Evolutionary conservation across 306 rosid genomes (phyloP), one percentile per base, ranked within the genome.

Genomic region (Canavalia ensiformis): DNA sequence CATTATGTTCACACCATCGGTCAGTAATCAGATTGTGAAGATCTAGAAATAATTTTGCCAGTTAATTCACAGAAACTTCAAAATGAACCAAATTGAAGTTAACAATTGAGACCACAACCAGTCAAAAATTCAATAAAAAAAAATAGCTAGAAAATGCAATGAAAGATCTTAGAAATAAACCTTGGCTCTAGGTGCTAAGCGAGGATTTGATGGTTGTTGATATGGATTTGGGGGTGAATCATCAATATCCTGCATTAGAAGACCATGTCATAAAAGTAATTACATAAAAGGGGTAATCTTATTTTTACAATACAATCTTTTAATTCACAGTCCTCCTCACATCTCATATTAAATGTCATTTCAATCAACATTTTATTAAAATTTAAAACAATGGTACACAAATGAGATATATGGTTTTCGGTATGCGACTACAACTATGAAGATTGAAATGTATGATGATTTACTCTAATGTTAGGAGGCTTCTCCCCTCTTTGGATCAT

Each of bases 401-500:
- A 67, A 47, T 39, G 6, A 66, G 63, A 44, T 44, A 42, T 59
- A 73, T 56, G 69, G 51, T 58, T 45, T 77, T 49, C 57, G 62
- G 34, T n/a, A 54, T 58, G 31, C 74, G 58, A 67, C 51, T 39
- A 56, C 54, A 79, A 4, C 67, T 39, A 55, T 67, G 50, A 25
- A 58, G 70, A 58, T 9, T 35, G 39, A 74, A 50, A 55, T 52
- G 76, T 46, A 57, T 50, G 51, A 37, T 42, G 63, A 34, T 50
- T 87, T 89, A 94, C 98, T 80, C 92, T 89, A 68, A 92, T 86
- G 84, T 94, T 94, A 46, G 94, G 65, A 79, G 95, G 97, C 85
- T 83, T 92, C 81, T 94, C 98, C 87, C 98, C 97, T 89, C 98
- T 89, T 81, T 92, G 98, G 75, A 94, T 81, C 95, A 90, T 92